Base-by-base conservation (phyloP, 148 eudicot species). In the Rheum nobile region DNA sequence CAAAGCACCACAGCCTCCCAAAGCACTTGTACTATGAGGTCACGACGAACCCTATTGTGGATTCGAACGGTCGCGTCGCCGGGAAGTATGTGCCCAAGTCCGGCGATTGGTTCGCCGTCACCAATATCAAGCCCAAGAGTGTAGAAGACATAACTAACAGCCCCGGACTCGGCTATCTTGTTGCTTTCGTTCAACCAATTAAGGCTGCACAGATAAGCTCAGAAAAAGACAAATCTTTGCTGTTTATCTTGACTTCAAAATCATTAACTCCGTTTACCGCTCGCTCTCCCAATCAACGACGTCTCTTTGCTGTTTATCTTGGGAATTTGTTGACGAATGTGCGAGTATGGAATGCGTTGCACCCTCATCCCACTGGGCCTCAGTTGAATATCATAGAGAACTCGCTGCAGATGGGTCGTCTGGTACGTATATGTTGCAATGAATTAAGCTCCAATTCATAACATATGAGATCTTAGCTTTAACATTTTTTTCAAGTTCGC, bases 291-390 rank as follows among this genome's bases (percentile, higher is more conserved):
- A n/a, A n/a, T n/a, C n/a, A n/a, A n/a, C n/a, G n/a, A n/a, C n/a
- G n/a, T n/a, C n/a, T n/a, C n/a, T n/a, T n/a, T 72, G 81, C 71
- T 37, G 83, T 77, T 11, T 71, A 72, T 44, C 55, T 83, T 22
- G 71, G 67, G 8, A 83, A 80, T 31, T 10, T 83, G 79, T 73
- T 77, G 2, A 83, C 83, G 5, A 80, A 80, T 72, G 57, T 47
- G 16, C 81, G 86, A 3, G 78, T 83, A 68, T 83, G 83, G 79
- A 74, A 72, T 6, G 81, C 83, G 6, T 42, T 83, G 71, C 71
- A 80, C 41, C 43, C 76, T 4, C 14, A 71, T 26, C 21, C 16
- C 19, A 29, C 42, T 11, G 74, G 50, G 2, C 17, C 8, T 4
- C 75, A 70, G 50, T 44, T 41, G 67, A 65, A 63, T 8, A 74